A percentile compares a stretch with the other conserved stretches of the same genome.
Conservation (phyloP, 1,139 yeast species). For the Candida freyschussii region DNA sequence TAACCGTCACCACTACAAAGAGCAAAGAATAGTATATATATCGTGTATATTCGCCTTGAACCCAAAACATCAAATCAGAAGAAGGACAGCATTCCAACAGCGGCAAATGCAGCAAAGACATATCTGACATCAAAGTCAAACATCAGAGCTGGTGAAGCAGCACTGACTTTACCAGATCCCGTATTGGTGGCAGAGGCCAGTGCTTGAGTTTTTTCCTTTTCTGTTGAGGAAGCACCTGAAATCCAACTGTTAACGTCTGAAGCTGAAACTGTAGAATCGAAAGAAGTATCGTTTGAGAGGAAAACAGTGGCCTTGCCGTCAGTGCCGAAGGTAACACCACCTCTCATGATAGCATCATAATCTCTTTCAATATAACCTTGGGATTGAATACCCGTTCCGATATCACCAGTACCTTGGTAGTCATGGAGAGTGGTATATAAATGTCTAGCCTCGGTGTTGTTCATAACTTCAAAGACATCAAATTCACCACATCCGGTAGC, state of each 20-base stretch:
- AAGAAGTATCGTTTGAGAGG: constrained; percentile 49
- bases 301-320: constrained; percentile 59
- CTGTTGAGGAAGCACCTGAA: constrained; percentile 14
- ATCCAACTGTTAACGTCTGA: constrained; percentile 25
- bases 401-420: constrained; percentile 62
- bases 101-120: constrained; percentile 18
- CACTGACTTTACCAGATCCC: constrained; percentile 20
- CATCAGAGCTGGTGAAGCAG: constrained; percentile 9
- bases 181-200: constrained; percentile 25
- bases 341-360: constrained; percentile 41
- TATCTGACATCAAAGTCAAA: constrained; percentile 18
- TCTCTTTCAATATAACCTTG: constrained; percentile 52
- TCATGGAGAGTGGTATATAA: constrained; percentile 67
- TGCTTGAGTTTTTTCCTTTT: constrained; percentile 16
- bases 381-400: constrained; percentile 54
- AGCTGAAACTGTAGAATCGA: constrained; percentile 34
- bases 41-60: too few relatives aligned
- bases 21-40: too few relatives aligned
- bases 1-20: too few relatives aligned
- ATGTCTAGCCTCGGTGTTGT: constrained; percentile 47
- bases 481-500: constrained; percentile 76
- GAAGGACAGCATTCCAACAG: constrained; percentile 13
- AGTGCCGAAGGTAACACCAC: constrained; percentile 66
- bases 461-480: constrained; percentile 68
- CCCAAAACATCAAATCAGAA: too few relatives aligned